Base-by-base conservation (phyloP, 2,329 filamentous ascomycete genomes). In the Alternaria triticina region DNA sequence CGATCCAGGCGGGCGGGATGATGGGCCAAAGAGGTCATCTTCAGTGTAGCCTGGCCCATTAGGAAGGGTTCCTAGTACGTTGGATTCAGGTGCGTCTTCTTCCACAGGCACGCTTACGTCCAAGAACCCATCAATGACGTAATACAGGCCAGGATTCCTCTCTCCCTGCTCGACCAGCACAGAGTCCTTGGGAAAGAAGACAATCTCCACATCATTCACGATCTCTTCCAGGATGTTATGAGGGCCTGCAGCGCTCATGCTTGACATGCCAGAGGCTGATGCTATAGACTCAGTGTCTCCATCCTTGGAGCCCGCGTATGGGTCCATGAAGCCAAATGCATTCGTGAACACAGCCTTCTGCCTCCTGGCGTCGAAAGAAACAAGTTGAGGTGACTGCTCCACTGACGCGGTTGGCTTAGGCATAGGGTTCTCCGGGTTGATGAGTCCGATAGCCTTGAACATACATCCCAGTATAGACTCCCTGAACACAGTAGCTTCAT, bases 81-180 rank as follows among this genome's bases (percentile, higher is more conserved):
- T 82, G 2, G 72, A 70, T 20, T 81, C 79, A 5, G 75, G 71
- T n/a, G 80, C 82, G 49, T 87, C 85, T n/a, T 91, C 89, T 44
- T 90, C 88, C 0, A 88, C 83, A 2, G 92, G 90, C n/a, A 96
- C 90, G 65, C 93, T 94, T 46, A 98, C 94, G 74, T 99, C 96
- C 36, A 99, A 83, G 73, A 99, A 99, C 0, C 96, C 96, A 77
- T 99, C 96, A 54, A 99, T 91, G 4, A 99, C 95, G 80, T 99
- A 99, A 82, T 99, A 99, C 1, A 99, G 80, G 0, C 96, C 96
- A 0, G 96, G 96, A 71, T 96, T 97, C n/a, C 96, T 88, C 78
- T 99, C 96, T 10, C 96, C 95, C 81, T 98, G 94, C 75, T 99
- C 96, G 0, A 99, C 94, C 15, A 99, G 86, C 1, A 99, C 91